phyloP scores from a whole-genome alignment of 176 grass and related monocot species.

The Oropetium thomaeum region DNA sequence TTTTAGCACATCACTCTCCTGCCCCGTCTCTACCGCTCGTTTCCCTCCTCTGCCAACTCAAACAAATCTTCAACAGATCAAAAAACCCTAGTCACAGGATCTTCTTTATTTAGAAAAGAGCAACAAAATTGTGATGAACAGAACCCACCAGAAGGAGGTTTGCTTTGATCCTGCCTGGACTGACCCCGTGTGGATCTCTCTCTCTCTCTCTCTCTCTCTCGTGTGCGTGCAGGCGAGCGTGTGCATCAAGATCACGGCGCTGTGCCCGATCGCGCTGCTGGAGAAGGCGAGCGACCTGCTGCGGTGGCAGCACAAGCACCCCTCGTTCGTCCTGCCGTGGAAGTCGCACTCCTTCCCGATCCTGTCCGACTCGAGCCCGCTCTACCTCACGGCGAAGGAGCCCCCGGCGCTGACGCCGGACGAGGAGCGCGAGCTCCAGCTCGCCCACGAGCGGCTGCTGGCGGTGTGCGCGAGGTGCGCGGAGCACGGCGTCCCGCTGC shows the following conservation, averaged over 20 bases:
- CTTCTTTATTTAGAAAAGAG: conserved; percentile 30
- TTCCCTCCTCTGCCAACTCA: neutral
- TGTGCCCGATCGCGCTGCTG: conserved; percentile 76
- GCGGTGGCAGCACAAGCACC: conserved; percentile 76
- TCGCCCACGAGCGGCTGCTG: conserved; percentile 56
- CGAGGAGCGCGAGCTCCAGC: conserved; percentile 59
- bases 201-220: too few species aligned
- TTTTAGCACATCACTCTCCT: conserved; percentile 17
- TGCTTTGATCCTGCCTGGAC: too few species aligned
- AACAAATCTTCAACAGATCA: too few species aligned
- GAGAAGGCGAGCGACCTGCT: conserved; percentile 81
- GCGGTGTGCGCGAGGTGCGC: conserved; percentile 54
- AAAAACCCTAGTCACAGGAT: neutral
- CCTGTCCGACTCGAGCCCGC: conserved; percentile 65
- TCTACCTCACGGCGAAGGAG: conserved; percentile 57
- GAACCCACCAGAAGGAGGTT: too few species aligned
- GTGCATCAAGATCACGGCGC: conserved; percentile 88
- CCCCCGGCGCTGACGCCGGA: conserved; percentile 51
- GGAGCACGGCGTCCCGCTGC: conserved; percentile 54
- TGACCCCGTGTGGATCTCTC: too few species aligned
- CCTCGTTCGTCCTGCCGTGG: conserved; percentile 70
- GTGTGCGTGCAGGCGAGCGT: conserved; percentile 66
- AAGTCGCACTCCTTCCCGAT: conserved; percentile 57
- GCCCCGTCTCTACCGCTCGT: conserved; percentile 24
- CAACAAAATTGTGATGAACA: too few species aligned